Percentiles rank a stretch among this genome's conserved stretches.
Evolutionary conservation across 768 basidiomycete genomes (phyloP).

Genomic region (Candolleomyces efflorescens): DNA sequence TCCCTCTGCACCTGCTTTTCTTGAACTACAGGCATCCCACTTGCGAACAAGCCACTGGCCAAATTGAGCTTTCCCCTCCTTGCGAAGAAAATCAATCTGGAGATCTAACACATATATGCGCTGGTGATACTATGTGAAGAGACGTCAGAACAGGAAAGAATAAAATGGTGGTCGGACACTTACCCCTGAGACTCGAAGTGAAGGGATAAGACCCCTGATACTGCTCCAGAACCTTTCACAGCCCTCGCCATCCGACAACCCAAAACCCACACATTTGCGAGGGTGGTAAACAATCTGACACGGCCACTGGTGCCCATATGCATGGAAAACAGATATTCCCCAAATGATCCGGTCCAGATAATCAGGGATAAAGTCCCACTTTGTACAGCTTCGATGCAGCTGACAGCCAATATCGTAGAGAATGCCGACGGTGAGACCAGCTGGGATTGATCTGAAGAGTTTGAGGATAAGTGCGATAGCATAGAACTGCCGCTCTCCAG

Average conservation of each 20-base stretch:
- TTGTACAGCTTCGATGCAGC: constrained; percentile 19
- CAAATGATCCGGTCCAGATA: constrained; percentile 19
- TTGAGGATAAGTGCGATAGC: constrained; percentile 22
- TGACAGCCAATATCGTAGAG: constrained; percentile 36
- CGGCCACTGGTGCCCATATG: constrained; percentile 31
- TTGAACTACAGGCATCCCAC: not conserved
- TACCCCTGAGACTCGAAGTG: constrained; percentile 24
- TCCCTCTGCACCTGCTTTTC: constrained; percentile 2
- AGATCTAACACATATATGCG: constrained; percentile 21
- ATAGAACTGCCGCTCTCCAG: constrained; percentile 31
- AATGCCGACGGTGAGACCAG: constrained; percentile 15
- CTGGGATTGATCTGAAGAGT: constrained; percentile 29
- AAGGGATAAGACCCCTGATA: constrained; percentile 18
- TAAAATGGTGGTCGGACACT: too few species aligned
- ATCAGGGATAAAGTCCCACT: constrained; percentile 16
- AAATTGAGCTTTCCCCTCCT: constrained; percentile 9
- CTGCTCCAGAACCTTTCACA: constrained; percentile 24
- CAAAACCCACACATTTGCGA: constrained; percentile 19
- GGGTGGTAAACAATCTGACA: constrained; percentile 30
- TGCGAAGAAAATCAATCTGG: constrained; percentile 18
- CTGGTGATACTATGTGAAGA: constrained; percentile 18
- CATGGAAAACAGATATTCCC: constrained; percentile 29
- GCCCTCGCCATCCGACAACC: constrained; percentile 24
- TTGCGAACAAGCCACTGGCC: constrained; percentile 11
- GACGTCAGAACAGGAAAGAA: too few species aligned